Conservation (phyloP, 2,329 filamentous ascomycete species). For the Fusarium tjaetaba region DNA sequence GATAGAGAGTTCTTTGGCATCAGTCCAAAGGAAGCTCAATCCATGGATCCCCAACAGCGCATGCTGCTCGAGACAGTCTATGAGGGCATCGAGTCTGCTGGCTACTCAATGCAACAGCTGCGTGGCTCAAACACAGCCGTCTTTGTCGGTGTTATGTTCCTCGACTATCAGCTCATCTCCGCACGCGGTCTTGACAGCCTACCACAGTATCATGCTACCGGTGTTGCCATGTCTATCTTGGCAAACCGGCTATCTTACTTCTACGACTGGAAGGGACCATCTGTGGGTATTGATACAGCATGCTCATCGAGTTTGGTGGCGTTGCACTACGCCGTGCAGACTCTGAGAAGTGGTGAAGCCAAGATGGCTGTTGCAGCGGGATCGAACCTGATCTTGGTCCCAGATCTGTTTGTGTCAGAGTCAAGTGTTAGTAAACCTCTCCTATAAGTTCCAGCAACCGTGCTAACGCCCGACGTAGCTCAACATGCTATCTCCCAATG, state of each 20-base stretch:
- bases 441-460: rapidly evolving
- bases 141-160: neutral
- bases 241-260: conserved; percentile 5
- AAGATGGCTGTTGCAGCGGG: neutral
- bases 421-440: neutral
- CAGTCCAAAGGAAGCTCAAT: neutral
- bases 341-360: conserved; percentile 7
- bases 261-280: conserved; percentile 6
- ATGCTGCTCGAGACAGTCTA: conserved; percentile 17
- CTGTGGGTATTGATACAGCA: conserved; percentile 13
- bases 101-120: neutral
- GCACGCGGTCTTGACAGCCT: neutral
- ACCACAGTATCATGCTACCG: conserved; percentile 3
- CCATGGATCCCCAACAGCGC: conserved; percentile 19
- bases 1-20: conserved; percentile 18
- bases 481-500: conserved; percentile 1
- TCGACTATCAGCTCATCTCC: conserved; percentile 1
- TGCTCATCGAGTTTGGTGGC: conserved; percentile 11
- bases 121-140: conserved; percentile 20
- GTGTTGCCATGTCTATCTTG: conserved; percentile 20
- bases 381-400: neutral
- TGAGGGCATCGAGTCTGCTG: conserved; percentile 5
- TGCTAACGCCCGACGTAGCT: neutral
- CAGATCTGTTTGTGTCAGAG: neutral
- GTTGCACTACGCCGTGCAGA: conserved; percentile 1